phyloP scores from a whole-genome alignment of 2,329 filamentous ascomycete species.

The Fusarium anguioides region DNA sequence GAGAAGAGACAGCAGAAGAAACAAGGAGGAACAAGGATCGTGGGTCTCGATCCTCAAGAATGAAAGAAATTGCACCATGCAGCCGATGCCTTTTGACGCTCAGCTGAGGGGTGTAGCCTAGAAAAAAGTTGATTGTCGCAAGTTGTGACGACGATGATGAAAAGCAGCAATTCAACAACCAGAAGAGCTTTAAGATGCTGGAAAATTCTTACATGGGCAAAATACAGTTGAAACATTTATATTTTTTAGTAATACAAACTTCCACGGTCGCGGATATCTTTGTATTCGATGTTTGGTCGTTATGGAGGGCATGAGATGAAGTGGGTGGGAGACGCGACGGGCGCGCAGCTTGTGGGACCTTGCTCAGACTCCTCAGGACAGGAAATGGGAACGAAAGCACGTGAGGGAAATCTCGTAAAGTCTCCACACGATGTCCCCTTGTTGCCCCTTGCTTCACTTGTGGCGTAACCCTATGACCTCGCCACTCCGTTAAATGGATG shows the following conservation, averaged over 20 bases:
- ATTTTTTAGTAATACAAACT: slow-evolving; percentile 1
- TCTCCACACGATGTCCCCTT: slow-evolving; percentile 24
- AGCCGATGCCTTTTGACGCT: slow-evolving; percentile 40
- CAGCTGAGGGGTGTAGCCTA: slow-evolving; percentile 42
- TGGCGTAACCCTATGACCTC: slow-evolving; percentile 16
- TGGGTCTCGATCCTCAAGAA: slow-evolving; percentile 38
- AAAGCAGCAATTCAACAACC: slow-evolving; percentile 35
- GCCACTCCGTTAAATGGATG: slow-evolving; percentile 12
- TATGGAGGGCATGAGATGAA: slow-evolving; percentile 54
- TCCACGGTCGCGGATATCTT: slow-evolving; percentile 46
- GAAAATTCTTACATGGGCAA: slow-evolving; percentile 34
- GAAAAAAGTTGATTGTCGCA: slow-evolving; percentile 29
- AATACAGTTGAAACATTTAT: slow-evolving; percentile 5
- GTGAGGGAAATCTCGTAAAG: slow-evolving; percentile 50
- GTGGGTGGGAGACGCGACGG: slow-evolving; percentile 58
- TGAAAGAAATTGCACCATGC: slow-evolving; percentile 45
- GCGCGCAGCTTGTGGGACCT: slow-evolving; percentile 53
- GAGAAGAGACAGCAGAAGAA: slow-evolving; percentile 31
- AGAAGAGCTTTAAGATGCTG: slow-evolving; percentile 32
- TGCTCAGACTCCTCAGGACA: slow-evolving; percentile 50
- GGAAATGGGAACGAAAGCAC: slow-evolving; percentile 59
- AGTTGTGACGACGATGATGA: slow-evolving; percentile 13
- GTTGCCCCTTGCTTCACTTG: slow-evolving; percentile 30
- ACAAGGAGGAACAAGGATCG: slow-evolving; percentile 9
- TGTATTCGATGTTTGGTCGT: slow-evolving; percentile 25